A percentile compares a stretch with the other conserved stretches of the same genome.
These are phyloP conservation scores for Exophiala lecanii-corni DNA, from an alignment of 2,329 filamentous ascomycete genomes.

Conservation along the genomic window DNA sequence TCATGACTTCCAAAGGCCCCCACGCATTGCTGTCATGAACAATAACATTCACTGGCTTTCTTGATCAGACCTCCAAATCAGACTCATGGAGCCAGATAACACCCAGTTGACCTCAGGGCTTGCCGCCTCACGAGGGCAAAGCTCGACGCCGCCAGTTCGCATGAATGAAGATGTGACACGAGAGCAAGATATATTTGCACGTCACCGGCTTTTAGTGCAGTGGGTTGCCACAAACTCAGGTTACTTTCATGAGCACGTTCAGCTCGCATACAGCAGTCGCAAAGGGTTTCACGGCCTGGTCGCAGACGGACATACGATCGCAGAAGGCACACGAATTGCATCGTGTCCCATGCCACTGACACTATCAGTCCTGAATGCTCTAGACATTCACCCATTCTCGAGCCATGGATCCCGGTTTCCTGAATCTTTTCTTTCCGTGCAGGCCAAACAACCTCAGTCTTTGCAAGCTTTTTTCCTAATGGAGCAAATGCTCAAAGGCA, in stretches of 20 bases:
- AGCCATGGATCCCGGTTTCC: conserved; percentile 26
- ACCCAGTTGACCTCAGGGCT: conserved; percentile 8
- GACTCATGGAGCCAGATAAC: conserved; percentile 15
- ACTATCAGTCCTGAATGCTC: conserved; percentile 26
- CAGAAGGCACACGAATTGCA: conserved; percentile 19
- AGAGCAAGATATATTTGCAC: conserved; percentile 13
- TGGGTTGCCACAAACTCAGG: conserved; percentile 25
- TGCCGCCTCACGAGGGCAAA: conserved; percentile 1
- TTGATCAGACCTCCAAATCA: not conserved
- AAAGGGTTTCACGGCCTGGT: conserved; percentile 27
- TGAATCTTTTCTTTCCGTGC: conserved; percentile 17
- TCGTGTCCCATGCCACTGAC: conserved; percentile 25
- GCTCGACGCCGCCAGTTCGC: conserved; percentile 12
- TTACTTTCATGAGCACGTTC: conserved; percentile 20
- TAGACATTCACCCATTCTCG: conserved; percentile 24
- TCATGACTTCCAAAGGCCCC: too few species aligned
- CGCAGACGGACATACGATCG: conserved; percentile 12
- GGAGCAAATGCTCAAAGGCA: conserved; percentile 58
- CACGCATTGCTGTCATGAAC: too few species aligned
- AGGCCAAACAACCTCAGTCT: conserved; percentile 14
- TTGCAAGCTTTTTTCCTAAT: conserved; percentile 57
- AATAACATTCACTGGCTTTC: too few species aligned
- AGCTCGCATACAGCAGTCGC: conserved; percentile 19
- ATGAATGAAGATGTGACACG: conserved; percentile 6
- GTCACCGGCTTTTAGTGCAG: conserved; percentile 20